Base-by-base conservation (phyloP, 202 grass and related monocot species). In the Panicum hallii region DNA sequence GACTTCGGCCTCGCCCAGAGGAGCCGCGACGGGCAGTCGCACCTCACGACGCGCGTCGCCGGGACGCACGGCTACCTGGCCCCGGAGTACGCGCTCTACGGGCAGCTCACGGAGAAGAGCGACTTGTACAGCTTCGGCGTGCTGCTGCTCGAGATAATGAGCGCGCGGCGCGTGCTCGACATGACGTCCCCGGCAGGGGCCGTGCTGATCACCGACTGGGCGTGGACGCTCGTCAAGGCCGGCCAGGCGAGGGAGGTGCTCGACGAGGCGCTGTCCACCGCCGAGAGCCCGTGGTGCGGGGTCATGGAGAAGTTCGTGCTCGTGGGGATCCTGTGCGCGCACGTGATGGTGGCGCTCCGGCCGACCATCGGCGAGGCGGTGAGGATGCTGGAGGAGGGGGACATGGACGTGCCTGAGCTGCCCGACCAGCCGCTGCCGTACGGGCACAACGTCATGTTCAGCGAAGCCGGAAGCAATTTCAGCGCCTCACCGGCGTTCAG, bases 71-170 rank as follows among this genome's bases (percentile, higher is more conserved):
- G 97, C 5, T 99, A 99, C 82, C 79, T 99, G 1, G 97, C 97
- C 12, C 97, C 97, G 22, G 97, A 99, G 80, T 99, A 99, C 55
- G 93, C 97, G 26, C 90, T 99, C 48, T 99, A 99, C 7, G 97
- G 97, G n/a, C 97, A 99, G 58, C 81, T 99, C 44, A 99, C 97
- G 34, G 96, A 99, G 79, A 96, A 92, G 90, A 99, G 93, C 83
- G 97, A 99, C 60, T 93, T 99, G 17, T 99, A 99, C 58, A 96
- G 91, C 90, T 99, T 99, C 65, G 97, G 97, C 6, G 91, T 99
- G 55, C 69, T 96, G 22, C 55, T 94, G 81, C 90, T 96, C 4
- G 97, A 96, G 92, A 64, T 92, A 28, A 84, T 99, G 90, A 92
- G 84, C 14, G 93, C 67, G 2, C 78, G 91, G 36, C 88, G 71